Conservation (phyloP, 129 eudicot species). For the Artemisia annua region DNA sequence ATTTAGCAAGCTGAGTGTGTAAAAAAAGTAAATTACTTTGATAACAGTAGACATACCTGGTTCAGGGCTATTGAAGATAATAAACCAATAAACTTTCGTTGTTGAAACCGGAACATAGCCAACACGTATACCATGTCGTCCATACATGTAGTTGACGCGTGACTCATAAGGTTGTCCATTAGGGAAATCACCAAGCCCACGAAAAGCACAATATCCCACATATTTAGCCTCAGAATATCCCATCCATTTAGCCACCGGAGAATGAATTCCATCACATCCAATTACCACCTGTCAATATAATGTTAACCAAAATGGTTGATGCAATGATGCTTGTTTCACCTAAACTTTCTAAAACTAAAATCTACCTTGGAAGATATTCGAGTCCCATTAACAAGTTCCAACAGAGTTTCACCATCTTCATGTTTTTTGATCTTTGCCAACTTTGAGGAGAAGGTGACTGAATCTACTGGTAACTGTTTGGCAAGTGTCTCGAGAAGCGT, state of each 20-base stretch:
- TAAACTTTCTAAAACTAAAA: neutral
- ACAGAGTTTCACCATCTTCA: conserved; percentile 47
- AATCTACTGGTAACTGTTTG: conserved; percentile 56
- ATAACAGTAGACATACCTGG: conserved; percentile 50
- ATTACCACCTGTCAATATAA: conserved; percentile 73
- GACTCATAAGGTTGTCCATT: conserved; percentile 75
- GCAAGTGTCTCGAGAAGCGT: conserved; percentile 75
- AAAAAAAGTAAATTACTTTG: neutral
- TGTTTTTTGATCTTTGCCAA: conserved; percentile 46
- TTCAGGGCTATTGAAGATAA: conserved; percentile 74
- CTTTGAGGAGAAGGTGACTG: conserved; percentile 71
- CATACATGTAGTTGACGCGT: conserved; percentile 71
- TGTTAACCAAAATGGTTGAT: conserved; percentile 11
- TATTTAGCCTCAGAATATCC: conserved; percentile 82
- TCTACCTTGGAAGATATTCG: conserved; percentile 70
- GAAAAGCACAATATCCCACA: conserved; percentile 80
- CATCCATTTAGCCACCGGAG: conserved; percentile 92
- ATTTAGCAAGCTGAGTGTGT: too few species aligned
- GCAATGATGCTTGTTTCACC: neutral
- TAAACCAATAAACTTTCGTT: conserved; percentile 88
- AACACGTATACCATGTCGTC: conserved; percentile 74
- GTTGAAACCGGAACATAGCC: conserved; percentile 87
- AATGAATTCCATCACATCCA: conserved; percentile 90
- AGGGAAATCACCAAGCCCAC: conserved; percentile 81
- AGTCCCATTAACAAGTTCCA: conserved; percentile 59